Evolutionary conservation across 768 basidiomycete species (phyloP).

Genomic region (Kwoniella mangroviensis): DNA sequence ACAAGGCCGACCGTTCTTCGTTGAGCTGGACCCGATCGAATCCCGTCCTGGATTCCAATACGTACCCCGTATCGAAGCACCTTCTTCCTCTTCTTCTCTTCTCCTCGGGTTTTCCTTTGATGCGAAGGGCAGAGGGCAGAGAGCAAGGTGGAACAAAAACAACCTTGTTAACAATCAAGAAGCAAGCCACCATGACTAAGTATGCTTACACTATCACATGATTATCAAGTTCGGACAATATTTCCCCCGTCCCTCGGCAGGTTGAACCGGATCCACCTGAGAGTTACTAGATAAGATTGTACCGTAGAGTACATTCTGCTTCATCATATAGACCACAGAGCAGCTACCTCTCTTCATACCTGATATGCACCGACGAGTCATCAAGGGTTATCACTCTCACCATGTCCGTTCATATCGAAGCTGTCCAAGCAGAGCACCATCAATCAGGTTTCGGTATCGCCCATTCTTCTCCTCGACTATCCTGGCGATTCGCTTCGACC

Average conservation of each 20-base stretch:
- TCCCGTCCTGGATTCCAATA: no score
- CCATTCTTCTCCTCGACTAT: constrained; percentile 38
- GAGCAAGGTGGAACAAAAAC: no score
- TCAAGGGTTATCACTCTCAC: background rate
- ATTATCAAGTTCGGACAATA: constrained; percentile 4
- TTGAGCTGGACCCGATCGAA: no score
- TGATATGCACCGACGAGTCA: background rate
- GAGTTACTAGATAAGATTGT: background rate
- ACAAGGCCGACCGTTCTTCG: no score
- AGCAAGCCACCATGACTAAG: background rate
- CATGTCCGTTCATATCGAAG: constrained; percentile 19
- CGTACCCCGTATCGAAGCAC: no score
- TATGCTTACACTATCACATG: constrained; percentile 8
- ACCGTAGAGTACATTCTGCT: background rate
- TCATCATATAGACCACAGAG: background rate
- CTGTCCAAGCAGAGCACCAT: constrained; percentile 37
- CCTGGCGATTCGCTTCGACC: constrained; percentile 47
- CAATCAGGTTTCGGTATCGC: constrained; percentile 39
- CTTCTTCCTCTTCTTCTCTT: no score
- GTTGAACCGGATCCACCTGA: constrained; percentile 7
- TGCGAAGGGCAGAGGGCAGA: no score
- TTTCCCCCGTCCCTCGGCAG: constrained; percentile 8
- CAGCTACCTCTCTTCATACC: background rate
- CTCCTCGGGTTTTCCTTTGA: no score
- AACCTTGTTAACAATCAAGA: background rate